A percentile compares a stretch with the other conserved stretches of the same genome.
Conservation (phyloP, 768 basidiomycete species). For the Gymnopilus dilepis region DNA sequence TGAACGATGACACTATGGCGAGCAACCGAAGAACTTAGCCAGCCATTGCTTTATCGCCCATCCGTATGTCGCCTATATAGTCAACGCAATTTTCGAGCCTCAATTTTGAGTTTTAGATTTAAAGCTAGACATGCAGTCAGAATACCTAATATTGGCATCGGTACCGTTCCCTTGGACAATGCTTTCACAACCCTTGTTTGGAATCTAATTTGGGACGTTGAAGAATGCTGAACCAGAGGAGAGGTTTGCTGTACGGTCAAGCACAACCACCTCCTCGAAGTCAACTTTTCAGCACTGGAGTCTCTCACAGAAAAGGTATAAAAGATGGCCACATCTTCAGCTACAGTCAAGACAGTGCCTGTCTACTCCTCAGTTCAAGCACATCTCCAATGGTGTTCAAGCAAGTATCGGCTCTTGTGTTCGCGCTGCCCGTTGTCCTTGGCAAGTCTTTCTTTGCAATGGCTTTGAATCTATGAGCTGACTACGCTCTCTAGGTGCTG, state of each 20-base stretch:
- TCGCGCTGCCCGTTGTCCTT: slow-evolving; percentile 10
- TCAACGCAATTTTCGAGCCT: too few species aligned
- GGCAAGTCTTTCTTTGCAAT: neutral
- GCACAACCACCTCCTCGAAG: neutral
- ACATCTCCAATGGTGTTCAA: slow-evolving; percentile 18
- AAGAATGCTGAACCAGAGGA: neutral
- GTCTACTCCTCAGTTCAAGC: neutral
- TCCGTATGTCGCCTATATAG: too few species aligned
- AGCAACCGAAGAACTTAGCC: too few species aligned
- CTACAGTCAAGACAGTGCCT: slow-evolving; percentile 11
- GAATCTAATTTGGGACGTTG: neutral
- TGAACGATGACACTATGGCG: too few species aligned
- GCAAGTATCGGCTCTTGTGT: slow-evolving; percentile 11
- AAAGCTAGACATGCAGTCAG: neutral
- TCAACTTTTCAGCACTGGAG: neutral
- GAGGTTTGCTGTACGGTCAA: neutral
- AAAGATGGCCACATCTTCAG: neutral
- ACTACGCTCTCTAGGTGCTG: neutral
- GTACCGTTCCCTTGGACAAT: neutral
- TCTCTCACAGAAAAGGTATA: slow-evolving; percentile 12
- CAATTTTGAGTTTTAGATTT: neutral
- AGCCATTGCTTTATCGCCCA: too few species aligned
- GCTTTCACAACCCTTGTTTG: neutral
- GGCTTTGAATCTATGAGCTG: neutral
- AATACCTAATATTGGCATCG: neutral